phyloP scores from a whole-genome alignment of 345 rosid genomes.

The Atalantia buxifolia region DNA sequence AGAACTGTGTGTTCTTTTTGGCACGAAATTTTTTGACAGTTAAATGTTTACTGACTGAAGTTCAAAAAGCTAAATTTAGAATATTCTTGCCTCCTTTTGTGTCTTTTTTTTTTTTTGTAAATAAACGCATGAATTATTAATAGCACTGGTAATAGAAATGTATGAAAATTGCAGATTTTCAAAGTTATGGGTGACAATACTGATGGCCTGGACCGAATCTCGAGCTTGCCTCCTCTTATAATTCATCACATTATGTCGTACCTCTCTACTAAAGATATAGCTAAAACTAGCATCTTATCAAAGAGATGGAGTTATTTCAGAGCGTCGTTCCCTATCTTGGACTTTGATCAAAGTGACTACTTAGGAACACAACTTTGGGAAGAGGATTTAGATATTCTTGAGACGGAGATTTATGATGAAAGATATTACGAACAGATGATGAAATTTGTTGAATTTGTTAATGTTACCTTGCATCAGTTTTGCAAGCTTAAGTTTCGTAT shows the following conservation, averaged over 20 bases:
- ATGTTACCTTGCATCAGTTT: neutral
- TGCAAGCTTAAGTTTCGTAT: neutral
- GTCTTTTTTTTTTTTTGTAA: no score
- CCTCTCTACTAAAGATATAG: neutral
- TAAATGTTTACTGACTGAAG: neutral
- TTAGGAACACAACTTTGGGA: neutral
- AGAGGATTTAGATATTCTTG: neutral
- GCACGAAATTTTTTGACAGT: neutral
- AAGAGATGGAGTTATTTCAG: neutral
- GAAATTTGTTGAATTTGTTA: neutral
- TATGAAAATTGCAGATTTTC: neutral
- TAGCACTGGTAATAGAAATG: neutral
- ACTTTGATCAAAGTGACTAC: neutral
- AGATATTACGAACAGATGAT: neutral
- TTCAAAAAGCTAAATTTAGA: neutral
- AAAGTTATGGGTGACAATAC: neutral
- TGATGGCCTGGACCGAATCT: neutral
- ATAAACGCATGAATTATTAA: no score
- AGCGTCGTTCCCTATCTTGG: neutral
- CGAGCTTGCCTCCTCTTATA: neutral
- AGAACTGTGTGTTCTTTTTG: no score
- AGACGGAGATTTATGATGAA: neutral
- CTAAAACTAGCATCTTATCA: neutral
- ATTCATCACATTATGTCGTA: neutral
- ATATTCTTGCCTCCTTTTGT: neutral